Evolutionary conservation across 2,329 filamentous ascomycete genomes (phyloP).

Genomic region (Plectosphaerella cucumerina): DNA sequence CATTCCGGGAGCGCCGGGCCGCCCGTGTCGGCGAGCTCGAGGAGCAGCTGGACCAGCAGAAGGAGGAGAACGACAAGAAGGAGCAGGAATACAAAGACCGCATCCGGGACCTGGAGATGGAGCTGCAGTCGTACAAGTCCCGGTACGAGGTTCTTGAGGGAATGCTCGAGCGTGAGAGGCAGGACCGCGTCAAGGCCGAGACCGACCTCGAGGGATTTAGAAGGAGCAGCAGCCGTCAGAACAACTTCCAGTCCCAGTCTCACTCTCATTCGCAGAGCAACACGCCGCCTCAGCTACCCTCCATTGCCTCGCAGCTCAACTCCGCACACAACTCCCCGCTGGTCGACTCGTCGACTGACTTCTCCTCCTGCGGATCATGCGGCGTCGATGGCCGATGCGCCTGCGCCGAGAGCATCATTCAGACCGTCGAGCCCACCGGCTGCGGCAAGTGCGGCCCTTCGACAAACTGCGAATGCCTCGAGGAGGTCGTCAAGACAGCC

Average conservation of each 20-base stretch:
- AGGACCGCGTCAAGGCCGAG: constrained; percentile 40
- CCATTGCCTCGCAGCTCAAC: constrained; percentile 55
- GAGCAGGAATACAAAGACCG: constrained; percentile 55
- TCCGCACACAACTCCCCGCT: constrained; percentile 44
- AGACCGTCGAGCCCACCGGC: constrained; percentile 40
- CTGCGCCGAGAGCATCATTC: constrained; percentile 55
- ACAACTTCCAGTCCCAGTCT: not conserved
- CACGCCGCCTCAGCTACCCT: constrained; percentile 32
- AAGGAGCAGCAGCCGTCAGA: constrained; percentile 12
- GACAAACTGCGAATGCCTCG: constrained; percentile 60
- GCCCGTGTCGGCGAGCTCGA: constrained; percentile 76
- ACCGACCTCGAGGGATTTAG: constrained; percentile 30
- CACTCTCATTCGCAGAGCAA: constrained; percentile 11
- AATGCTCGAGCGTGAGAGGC: constrained; percentile 55
- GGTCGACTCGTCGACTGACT: constrained; percentile 24
- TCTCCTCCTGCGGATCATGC: constrained; percentile 54
- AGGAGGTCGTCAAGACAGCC: constrained; percentile 51
- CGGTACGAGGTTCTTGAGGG: constrained; percentile 60
- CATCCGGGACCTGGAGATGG: constrained; percentile 55
- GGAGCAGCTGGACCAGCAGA: constrained; percentile 60
- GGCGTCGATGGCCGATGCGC: constrained; percentile 48
- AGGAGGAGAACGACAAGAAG: constrained; percentile 50
- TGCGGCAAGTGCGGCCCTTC: constrained; percentile 64
- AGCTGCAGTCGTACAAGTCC: constrained; percentile 61
- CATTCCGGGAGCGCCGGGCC: constrained; percentile 82